Evolutionary conservation across 768 basidiomycete genomes (phyloP).

Genomic region (Chalciporus piperatus): DNA sequence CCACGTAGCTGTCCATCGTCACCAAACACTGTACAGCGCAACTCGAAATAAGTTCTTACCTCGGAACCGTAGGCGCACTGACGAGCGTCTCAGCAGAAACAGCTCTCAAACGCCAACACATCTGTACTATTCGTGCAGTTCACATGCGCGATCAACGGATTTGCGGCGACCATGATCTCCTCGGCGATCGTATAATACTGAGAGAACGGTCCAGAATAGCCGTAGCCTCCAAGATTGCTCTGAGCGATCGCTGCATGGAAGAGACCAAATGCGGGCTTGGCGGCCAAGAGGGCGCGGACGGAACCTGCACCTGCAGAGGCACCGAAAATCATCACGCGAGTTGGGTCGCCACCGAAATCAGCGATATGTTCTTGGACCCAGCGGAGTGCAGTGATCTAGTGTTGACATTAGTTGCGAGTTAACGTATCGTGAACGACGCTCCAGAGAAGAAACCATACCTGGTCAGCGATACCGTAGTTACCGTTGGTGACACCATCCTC

Average conservation of each 20-base stretch:
- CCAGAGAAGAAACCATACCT: neutral
- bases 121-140: conserved; percentile 31
- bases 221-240: conserved; percentile 49
- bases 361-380: conserved; percentile 54
- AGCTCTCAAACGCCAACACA: conserved; percentile 4
- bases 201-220: conserved; percentile 47
- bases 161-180: conserved; percentile 32
- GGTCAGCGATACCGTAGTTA: conserved; percentile 14
- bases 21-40: too few species aligned
- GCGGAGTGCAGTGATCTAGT: conserved; percentile 30
- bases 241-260: conserved; percentile 41
- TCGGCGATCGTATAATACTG: conserved; percentile 46
- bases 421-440: too few species aligned
- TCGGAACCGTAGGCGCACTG: conserved; percentile 3
- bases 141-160: conserved; percentile 36
- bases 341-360: conserved; percentile 56
- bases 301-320: conserved; percentile 52
- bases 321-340: conserved; percentile 50
- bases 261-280: conserved; percentile 35
- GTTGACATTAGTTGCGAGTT: too few species aligned
- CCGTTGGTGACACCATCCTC: conserved; percentile 7
- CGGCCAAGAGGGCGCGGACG: conserved; percentile 38
- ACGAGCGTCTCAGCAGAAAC: conserved; percentile 6
- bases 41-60: neutral
- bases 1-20: conserved; percentile 31